Conservation (phyloP, 208 protist species). For the Trypanosoma conorhini region DNA sequence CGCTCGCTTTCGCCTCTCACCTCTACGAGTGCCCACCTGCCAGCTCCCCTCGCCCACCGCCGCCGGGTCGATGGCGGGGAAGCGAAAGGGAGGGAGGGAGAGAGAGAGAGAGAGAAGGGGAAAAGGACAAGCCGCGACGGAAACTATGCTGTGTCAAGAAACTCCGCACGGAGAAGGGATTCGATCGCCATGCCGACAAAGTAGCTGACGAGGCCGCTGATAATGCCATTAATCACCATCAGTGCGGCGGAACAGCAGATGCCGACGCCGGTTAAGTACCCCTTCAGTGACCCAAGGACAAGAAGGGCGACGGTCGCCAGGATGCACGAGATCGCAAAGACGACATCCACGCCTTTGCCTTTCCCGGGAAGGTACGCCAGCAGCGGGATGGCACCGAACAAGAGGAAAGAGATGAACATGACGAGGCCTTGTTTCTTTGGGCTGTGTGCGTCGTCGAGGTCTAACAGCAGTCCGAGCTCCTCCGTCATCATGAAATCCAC, state of each 20-base stretch:
- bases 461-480: conserved; percentile 89
- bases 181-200: conserved; percentile 73
- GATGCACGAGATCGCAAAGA: conserved; percentile 83
- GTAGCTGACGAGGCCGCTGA: conserved; percentile 88
- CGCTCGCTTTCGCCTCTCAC: neutral
- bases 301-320: conserved; percentile 77
- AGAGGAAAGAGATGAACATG: conserved; percentile 94
- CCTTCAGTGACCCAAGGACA: conserved; percentile 86
- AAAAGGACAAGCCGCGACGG: neutral
- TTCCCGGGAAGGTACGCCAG: conserved; percentile 79
- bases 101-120: neutral
- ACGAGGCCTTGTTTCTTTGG: conserved; percentile 91
- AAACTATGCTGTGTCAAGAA: conserved; percentile 7
- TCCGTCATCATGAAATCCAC: conserved; percentile 97
- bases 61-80: neutral
- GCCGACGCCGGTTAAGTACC: conserved; percentile 73
- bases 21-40: no score
- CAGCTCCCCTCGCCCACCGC: no score
- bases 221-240: conserved; percentile 86
- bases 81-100: neutral
- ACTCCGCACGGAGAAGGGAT: conserved; percentile 37
- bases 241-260: conserved; percentile 63
- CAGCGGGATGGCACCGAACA: conserved; percentile 92
- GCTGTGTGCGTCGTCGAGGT: conserved; percentile 72
- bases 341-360: conserved; percentile 64